A percentile compares a stretch with the other conserved stretches of the same genome.
Conservation (phyloP, 345 rosid species). For the Boechera divaricarpa region DNA sequence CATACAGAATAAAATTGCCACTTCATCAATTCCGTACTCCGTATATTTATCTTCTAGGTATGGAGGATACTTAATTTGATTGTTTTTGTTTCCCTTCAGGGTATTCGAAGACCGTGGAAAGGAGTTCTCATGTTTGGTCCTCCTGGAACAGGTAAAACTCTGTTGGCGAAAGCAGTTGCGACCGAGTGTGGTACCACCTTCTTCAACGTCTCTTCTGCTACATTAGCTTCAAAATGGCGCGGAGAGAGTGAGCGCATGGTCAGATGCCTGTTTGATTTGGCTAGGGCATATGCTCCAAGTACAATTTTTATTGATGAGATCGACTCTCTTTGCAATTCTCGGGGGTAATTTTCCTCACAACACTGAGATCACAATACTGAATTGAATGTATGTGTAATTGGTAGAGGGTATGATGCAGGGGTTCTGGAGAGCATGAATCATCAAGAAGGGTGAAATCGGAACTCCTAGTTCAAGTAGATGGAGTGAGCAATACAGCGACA, state of each 20-base stretch:
- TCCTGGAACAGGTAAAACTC: slow-evolving; percentile 97
- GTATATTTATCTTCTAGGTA: neutral
- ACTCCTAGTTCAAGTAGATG: slow-evolving; percentile 99
- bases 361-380: slow-evolving; percentile 11
- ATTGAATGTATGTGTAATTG: slow-evolving; percentile 10
- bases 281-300: slow-evolving; percentile 98
- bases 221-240: slow-evolving; percentile 97
- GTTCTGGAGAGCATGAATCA: slow-evolving; percentile 98
- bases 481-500: slow-evolving; percentile 87
- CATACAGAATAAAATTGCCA: slow-evolving; percentile 9
- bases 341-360: slow-evolving; percentile 68
- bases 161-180: slow-evolving; percentile 97
- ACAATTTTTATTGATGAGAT: slow-evolving; percentile 97
- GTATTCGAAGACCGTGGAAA: slow-evolving; percentile 99
- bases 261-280: slow-evolving; percentile 91
- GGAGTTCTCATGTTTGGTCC: slow-evolving; percentile 99
- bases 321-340: slow-evolving; percentile 94
- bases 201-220: slow-evolving; percentile 96
- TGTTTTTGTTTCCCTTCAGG: slow-evolving; percentile 54
- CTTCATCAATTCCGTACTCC: slow-evolving; percentile 1
- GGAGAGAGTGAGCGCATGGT: slow-evolving; percentile 99
- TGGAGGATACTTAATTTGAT: neutral
- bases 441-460: slow-evolving; percentile 99
- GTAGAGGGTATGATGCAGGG: slow-evolving; percentile 52
- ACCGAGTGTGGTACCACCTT: slow-evolving; percentile 98